phyloP scores from a whole-genome alignment of 345 rosid species.

The Salix koriyanagi region DNA sequence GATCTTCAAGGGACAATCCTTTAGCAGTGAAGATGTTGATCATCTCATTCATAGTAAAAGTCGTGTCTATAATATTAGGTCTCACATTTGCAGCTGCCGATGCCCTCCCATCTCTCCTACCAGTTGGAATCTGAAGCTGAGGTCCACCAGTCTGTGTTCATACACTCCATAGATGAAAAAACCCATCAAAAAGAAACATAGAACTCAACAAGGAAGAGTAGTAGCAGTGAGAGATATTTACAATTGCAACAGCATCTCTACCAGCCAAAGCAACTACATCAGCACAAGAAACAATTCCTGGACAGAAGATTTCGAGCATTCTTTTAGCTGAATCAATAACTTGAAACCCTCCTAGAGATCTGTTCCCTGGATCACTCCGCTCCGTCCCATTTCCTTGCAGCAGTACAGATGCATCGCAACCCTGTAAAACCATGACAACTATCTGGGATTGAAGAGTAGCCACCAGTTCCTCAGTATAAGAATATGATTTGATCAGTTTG shows the following conservation, averaged over 20 bases:
- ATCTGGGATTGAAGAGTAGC: background rate
- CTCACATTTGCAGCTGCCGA: conserved; percentile 56
- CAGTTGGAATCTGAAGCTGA: conserved; percentile 48
- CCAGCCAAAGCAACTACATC: conserved; percentile 71
- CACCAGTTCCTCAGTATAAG: background rate
- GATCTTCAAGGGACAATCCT: conserved; percentile 64
- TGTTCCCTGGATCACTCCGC: conserved; percentile 69
- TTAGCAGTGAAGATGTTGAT: conserved; percentile 52
- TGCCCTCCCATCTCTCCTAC: conserved; percentile 63
- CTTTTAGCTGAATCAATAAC: conserved; percentile 65
- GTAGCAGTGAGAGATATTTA: conserved; percentile 13
- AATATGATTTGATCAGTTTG: background rate
- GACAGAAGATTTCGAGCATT: conserved; percentile 66
- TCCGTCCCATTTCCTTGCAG: conserved; percentile 79
- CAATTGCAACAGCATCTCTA: conserved; percentile 69
- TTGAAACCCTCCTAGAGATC: conserved; percentile 67
- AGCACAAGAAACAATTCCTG: conserved; percentile 63
- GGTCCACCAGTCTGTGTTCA: conserved; percentile 67
- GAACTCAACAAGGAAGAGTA: background rate
- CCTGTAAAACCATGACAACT: conserved; percentile 33
- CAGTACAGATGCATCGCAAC: conserved; percentile 87
- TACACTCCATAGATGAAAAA: conserved; percentile 5
- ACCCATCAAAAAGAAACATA: background rate
- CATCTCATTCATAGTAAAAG: conserved; percentile 64
- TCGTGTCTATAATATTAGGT: conserved; percentile 64